Conservation (phyloP, 2,329 filamentous ascomycete genomes). For the Fusarium xyrophilum region DNA sequence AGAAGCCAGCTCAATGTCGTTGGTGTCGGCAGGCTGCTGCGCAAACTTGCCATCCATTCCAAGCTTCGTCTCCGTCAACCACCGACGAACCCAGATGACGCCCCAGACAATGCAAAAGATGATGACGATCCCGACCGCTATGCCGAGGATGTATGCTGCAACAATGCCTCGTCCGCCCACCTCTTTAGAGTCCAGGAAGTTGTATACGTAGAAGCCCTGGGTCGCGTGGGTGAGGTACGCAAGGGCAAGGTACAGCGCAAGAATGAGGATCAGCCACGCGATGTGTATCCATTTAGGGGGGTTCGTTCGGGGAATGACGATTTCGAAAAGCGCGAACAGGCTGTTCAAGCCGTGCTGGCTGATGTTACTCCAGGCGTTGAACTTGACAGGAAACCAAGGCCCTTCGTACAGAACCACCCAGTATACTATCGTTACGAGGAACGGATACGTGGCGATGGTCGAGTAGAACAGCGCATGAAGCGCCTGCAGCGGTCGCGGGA, state of each 20-base stretch:
- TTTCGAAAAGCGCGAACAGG: conserved; percentile 76
- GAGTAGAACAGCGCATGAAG: conserved; percentile 71
- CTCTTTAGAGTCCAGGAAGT: conserved; percentile 73
- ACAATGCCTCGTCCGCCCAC: conserved; percentile 57
- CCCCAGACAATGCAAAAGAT: conserved; percentile 61
- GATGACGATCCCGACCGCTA: conserved; percentile 59
- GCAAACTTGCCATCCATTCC: conserved; percentile 53
- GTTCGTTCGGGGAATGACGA: conserved; percentile 70
- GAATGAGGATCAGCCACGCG: conserved; percentile 71
- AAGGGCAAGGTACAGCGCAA: conserved; percentile 74
- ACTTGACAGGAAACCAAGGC: conserved; percentile 59
- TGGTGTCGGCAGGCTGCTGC: conserved; percentile 23
- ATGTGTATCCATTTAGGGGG: conserved; percentile 68
- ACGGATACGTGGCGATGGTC: conserved; percentile 67
- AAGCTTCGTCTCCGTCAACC: conserved; percentile 57
- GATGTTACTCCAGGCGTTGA: conserved; percentile 68
- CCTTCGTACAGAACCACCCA: conserved; percentile 67
- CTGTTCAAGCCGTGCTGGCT: conserved; percentile 79
- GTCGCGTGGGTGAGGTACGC: conserved; percentile 76
- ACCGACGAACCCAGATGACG: conserved; percentile 58
- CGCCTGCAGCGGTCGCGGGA: conserved; percentile 67
- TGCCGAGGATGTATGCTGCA: conserved; percentile 69
- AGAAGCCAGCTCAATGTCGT: conserved; percentile 42
- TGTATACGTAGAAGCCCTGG: conserved; percentile 77
- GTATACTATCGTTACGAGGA: conserved; percentile 75